phyloP scores from a whole-genome alignment of 2,329 filamentous ascomycete species.

The Simplicillium aogashimaense region DNA sequence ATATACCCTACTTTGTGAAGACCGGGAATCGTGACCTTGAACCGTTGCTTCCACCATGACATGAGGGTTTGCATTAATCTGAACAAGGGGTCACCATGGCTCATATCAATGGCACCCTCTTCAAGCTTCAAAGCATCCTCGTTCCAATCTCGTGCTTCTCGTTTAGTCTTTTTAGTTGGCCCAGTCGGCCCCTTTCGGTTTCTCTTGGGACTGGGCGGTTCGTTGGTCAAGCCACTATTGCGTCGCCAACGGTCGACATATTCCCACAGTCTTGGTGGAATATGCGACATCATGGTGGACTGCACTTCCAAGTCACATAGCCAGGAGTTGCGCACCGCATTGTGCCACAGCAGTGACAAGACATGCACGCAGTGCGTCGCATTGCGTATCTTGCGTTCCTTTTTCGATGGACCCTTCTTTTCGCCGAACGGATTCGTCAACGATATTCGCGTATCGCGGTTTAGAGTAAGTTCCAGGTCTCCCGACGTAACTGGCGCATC shows the following conservation, averaged over 20 bases:
- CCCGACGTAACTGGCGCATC: conserved; percentile 39
- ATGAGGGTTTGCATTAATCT: conserved; percentile 66
- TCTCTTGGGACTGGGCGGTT: conserved; percentile 13
- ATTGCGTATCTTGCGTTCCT: conserved; percentile 67
- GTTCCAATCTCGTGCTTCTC: conserved; percentile 56
- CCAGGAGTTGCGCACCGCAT: conserved; percentile 77
- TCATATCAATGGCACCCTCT: conserved; percentile 63
- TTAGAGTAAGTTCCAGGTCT: conserved; percentile 66
- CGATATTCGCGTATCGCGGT: conserved; percentile 47
- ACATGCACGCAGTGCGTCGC: conserved; percentile 85
- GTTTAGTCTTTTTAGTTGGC: conserved; percentile 16
- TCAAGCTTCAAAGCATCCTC: conserved; percentile 59
- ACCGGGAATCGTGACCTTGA: conserved; percentile 66
- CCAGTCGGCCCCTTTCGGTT: conserved; percentile 17
- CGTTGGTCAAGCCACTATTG: conserved; percentile 47
- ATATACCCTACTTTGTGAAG: conserved; percentile 88
- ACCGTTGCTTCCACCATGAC: conserved; percentile 82
- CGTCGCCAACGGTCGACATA: conserved; percentile 66
- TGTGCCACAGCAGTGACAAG: conserved; percentile 80
- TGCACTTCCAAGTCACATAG: conserved; percentile 69
- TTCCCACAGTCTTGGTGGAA: conserved; percentile 57
- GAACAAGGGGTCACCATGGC: conserved; percentile 72
- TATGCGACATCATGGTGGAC: conserved; percentile 62
- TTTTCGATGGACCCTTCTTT: conserved; percentile 80
- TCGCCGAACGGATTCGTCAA: conserved; percentile 49